Base-by-base conservation (phyloP, 75 land plant genomes). In the Pseudotsuga menziesii region DNA sequence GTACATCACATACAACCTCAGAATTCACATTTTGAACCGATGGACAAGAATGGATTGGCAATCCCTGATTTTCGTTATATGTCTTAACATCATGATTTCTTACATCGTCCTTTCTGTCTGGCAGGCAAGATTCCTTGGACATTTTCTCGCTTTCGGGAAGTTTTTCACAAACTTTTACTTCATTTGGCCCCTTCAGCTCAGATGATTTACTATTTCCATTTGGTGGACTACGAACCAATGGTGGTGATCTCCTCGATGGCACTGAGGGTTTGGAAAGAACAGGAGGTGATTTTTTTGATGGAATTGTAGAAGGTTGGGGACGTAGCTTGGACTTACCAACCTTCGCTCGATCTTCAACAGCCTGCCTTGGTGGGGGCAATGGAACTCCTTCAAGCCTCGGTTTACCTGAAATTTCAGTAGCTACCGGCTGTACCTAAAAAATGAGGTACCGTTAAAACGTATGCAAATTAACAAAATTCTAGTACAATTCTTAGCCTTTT, bases 381-480 rank as follows among this genome's bases (percentile, higher is more conserved):
- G 85, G 81, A 61, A 56, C 39, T 19, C 75, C 81, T 20, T 87
- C 92, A 77, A 77, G 48, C 72, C 80, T 86, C 0, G 86, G 70
- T 84, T 79, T 88, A 22, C 80, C 74, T 77, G 86, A 77, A 23
- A 85, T 61, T 26, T 88, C 92, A 32, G 78, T 19, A 12, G 78
- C 25, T 64, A 83, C 86, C 20, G 84, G 58, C 92, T 91, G 85
- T 74, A 55, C 4, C 52, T 22, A 56, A 73, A 56, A 73, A 23
- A 73, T 16, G 1, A 73, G 41, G n/a, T 8, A 44, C 48, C 39
- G 22, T 39, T 69, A 41, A 69, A 17, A 29, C 12, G 61, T 61
- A 61, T 2, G 54, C 54, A 48, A 48, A 48, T 9, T 11, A 48
- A 9, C 54, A 48, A 48, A 48, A 48, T 48, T 48, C 54, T 9